Conservation (phyloP, 768 basidiomycete genomes). For the Macrocybe gigantea region DNA sequence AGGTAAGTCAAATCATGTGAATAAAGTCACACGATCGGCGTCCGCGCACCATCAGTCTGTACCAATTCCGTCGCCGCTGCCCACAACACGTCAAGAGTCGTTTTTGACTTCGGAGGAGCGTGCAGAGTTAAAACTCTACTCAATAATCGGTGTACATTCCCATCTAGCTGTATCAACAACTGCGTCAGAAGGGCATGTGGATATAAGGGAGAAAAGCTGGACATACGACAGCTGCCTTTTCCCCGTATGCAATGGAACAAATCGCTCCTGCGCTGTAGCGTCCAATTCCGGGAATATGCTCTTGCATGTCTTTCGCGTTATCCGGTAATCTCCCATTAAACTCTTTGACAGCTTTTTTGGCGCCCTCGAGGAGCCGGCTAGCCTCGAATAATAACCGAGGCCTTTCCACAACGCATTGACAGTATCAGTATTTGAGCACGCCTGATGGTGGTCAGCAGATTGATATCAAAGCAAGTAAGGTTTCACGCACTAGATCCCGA, state of each 20-base stretch:
- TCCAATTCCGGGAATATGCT: conserved; percentile 81
- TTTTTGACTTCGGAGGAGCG: conserved; percentile 75
- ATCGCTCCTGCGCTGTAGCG: conserved; percentile 85
- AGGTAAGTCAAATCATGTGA: not conserved
- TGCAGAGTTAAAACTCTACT: conserved; percentile 80
- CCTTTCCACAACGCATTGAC: conserved; percentile 92
- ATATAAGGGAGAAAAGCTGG: not conserved
- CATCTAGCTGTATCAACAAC: conserved; percentile 59
- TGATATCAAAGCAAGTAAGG: conserved; percentile 3
- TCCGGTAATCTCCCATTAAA: conserved; percentile 69
- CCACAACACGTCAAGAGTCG: conserved; percentile 81
- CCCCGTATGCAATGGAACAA: conserved; percentile 83
- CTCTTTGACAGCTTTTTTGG: conserved; percentile 68
- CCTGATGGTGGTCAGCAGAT: conserved; percentile 30
- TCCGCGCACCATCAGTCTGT: conserved; percentile 17
- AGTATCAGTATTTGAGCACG: conserved; percentile 68
- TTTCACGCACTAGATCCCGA: conserved; percentile 53
- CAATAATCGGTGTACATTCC: conserved; percentile 84
- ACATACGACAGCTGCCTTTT: conserved; percentile 79
- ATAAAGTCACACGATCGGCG: not conserved
- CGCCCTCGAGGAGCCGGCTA: conserved; percentile 75
- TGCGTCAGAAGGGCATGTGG: conserved; percentile 1
- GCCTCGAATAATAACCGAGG: conserved; percentile 89
- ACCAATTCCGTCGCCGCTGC: conserved; percentile 68
- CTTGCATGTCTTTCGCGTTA: conserved; percentile 77